Evolutionary conservation across 441 rosid genomes (phyloP), one percentile per base, ranked within the genome.

Genomic region (Sinapis alba): DNA sequence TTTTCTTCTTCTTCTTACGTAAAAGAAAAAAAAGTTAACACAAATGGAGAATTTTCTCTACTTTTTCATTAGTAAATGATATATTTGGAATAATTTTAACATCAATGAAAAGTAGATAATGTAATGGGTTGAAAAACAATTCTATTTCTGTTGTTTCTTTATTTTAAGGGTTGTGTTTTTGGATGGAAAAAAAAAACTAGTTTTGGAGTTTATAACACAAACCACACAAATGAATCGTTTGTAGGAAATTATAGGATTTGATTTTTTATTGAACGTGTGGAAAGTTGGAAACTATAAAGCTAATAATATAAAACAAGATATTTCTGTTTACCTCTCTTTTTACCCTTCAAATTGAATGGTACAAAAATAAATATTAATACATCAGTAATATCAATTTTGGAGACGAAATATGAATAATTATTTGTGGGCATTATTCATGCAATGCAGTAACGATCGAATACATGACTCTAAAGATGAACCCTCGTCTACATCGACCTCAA

Each of bases 401-500:
- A 24, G 27, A 24, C 27, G 27, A 24, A 24, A 24, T 2, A 24
- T 24, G 27, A 24, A 24, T 24, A 24, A 24, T n/a, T n/a, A 24
- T 24, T 24, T 24, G 97, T 21, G 94, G 98, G 23, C 88, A 88
- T 83, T 91, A 88, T 83, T 91, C 94, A 65, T 91, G 85, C 77
- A 91, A 82, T 45, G 98, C 94, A 47, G 88, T 85, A 34, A 90
- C 87, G 16, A 90, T 90, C 4, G 95, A 94, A 80, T 87, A 87
- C 59, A 83, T 78, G 66, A 82, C 89, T 73, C 76, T 93, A 81
- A 91, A 87, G 94, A 88, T 88, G 96, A 91, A 82, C 71, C 94
- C 94, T 26, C 98, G 97, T 26, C 71, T 81, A 58, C 96, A 90
- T 77, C 85, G 96, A 72, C 96, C 94, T 32, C 96, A 82, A 90